Evolutionary conservation across 257 asterid genomes (phyloP), one percentile per base, ranked within the genome.

Genomic region (Solanum paucissectum): DNA sequence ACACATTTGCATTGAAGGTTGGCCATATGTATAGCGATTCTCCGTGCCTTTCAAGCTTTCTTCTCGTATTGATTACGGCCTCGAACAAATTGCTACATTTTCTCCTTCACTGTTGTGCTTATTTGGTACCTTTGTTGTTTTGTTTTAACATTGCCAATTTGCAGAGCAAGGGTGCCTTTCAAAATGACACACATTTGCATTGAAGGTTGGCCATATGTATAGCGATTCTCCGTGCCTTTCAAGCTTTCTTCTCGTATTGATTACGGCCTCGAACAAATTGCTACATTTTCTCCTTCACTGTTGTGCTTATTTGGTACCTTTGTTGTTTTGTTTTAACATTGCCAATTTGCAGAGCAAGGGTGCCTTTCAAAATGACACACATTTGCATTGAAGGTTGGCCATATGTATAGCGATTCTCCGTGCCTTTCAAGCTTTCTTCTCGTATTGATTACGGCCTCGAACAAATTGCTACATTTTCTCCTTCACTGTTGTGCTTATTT

Each of bases 171-270:
- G 72, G 83, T 93, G 93, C 91, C 91, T 5, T 88, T 86, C 25
- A 49, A n/a, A 27, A 84, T 89, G 95, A 85, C 92, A 91, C 81
- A 88, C 46, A 84, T 93, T 92, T 92, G 94, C 96, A 88, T 93
- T 93, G 95, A 92, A 92, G 94, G 94, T 92, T 92, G 95, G 94
- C 94, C 0, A 93, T 66, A 94, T 23, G 0, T 52, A 72, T n/a
- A 60, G 93, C 92, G 89, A 81, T 93, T 94, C 96, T 93, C 98
- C 92, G 92, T 92, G 98, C 95, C 98, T 92, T 73, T 93, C 94
- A 89, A 58, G 89, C 87, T 34, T 44, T 13, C 3, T 25, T 13
- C 7, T 52, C 32, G 69, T 92, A 86, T 93, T 91, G 96, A 88
- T 89, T 91, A 52, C 18, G 75, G 87, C 87, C 91, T 87, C 88